Percentiles rank a stretch among this genome's conserved stretches.
phyloP scores from a whole-genome alignment of 768 basidiomycete species.

The Amanita molliuscula region DNA sequence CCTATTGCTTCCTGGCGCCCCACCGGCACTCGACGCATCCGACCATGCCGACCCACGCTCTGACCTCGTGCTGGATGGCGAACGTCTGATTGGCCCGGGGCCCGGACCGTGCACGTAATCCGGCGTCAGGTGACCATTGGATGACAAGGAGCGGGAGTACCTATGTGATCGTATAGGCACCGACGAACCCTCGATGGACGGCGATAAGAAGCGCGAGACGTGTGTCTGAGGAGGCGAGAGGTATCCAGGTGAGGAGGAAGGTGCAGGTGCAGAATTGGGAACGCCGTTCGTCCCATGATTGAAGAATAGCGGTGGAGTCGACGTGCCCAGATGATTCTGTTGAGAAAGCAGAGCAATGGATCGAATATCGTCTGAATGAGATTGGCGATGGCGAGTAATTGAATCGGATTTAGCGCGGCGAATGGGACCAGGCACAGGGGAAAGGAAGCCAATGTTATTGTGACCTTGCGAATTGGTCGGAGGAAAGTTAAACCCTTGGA shows the following conservation, averaged over 20 bases:
- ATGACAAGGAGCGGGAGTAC: neutral
- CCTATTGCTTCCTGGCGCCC: constrained; percentile 15
- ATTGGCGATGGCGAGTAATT: constrained; percentile 34
- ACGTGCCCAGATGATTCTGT: neutral
- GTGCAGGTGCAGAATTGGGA: constrained; percentile 1
- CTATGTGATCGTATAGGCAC: neutral
- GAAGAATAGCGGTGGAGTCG: neutral
- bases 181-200: neutral
- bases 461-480: neutral
- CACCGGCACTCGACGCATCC: constrained; percentile 8
- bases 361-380: constrained; percentile 54
- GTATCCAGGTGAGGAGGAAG: neutral
- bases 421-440: constrained; percentile 28
- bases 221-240: neutral
- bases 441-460: constrained; percentile 6
- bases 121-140: neutral
- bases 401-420: constrained; percentile 43
- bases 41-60: constrained; percentile 29
- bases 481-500: constrained; percentile 7
- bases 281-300: neutral
- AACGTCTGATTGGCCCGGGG: constrained; percentile 27
- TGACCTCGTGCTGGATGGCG: constrained; percentile 30
- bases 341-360: constrained; percentile 5
- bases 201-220: constrained; percentile 2
- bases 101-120: constrained; percentile 2